Evolutionary conservation across 345 rosid species (phyloP), one percentile per base, ranked within the genome.

Genomic region (Brassica incana): DNA sequence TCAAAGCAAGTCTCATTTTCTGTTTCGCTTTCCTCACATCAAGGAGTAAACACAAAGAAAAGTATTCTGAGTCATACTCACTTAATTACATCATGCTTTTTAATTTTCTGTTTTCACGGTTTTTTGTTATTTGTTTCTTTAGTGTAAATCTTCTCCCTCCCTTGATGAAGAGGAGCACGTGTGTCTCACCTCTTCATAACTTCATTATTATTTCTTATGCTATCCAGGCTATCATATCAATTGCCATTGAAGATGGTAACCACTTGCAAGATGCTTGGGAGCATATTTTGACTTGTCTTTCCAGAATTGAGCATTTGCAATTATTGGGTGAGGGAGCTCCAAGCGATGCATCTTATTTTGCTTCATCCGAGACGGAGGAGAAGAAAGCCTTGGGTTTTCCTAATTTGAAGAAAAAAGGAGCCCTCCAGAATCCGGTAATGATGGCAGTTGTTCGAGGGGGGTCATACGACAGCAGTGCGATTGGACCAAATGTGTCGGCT

Each of bases 371-470:
- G 74, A 75, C 85, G 12, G 95, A 92, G 74, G 97, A 92, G 27
- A 90, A 87, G 68, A 95, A 87, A 85, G 52, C 90, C 62, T 73
- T 79, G 70, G 92, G 87, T 38, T 80, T 87, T 74, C 87, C 93
- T 71, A 88, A 92, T 72, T 77, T 90, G 72, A 92, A 90, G 90
- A 95, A 78, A 85, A 95, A 91, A 80, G 99, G 95, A 83, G 80
- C 88, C 68, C 91, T 95, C 72, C 97, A 89, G 85, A 90, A 90
- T 87, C 92, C 97, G 70, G 97, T 97, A 62, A 90, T 95, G 75
- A 87, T 92, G 91, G 99, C 99, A 78, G 94, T 92, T 87, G 97
- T 95, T 77, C 88, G 99, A 80, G 97, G 99, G 70, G 95, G 97
- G 75, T 89, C 99, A 65, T 95, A 95, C 78, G 99, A 95, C 81